phyloP scores from a whole-genome alignment of 2,329 filamentous ascomycete genomes.

The Phialocephala sp. region DNA sequence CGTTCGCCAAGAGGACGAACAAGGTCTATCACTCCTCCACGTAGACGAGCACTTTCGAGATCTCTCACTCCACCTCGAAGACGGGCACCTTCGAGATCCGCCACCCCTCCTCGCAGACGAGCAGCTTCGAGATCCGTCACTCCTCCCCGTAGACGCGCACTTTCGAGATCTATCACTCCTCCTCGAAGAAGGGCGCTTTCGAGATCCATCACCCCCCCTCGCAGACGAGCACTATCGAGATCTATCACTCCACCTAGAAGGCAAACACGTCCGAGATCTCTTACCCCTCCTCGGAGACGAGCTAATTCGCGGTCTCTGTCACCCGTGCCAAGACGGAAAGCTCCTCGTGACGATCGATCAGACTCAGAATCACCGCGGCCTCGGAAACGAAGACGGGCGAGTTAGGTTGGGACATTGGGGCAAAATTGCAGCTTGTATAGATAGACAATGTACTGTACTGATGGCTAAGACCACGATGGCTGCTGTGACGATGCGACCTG shows the following conservation, averaged over 20 bases:
- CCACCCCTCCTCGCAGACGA: conserved; percentile 13
- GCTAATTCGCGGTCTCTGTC: neutral
- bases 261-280: neutral
- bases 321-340: neutral
- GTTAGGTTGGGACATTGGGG: neutral
- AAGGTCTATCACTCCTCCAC: conserved; percentile 10
- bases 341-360: conserved; percentile 6
- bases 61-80: conserved; percentile 25
- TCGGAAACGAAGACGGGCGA: conserved; percentile 4
- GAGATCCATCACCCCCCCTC: conserved; percentile 27
- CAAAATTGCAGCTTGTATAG: neutral
- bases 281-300: conserved; percentile 17
- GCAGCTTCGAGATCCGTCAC: conserved; percentile 21
- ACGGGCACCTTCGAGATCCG: conserved; percentile 4
- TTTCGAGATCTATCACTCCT: conserved; percentile 9
- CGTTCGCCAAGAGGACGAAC: conserved; percentile 3
- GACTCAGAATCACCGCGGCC: conserved; percentile 2
- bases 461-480: neutral
- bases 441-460: neutral
- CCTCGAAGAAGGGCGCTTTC: conserved; percentile 23
- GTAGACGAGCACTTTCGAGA: conserved; percentile 8
- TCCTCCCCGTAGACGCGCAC: conserved; percentile 13
- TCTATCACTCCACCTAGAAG: conserved; percentile 33
- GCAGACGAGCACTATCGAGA: conserved; percentile 25
- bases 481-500: no score